A percentile compares a stretch with the other conserved stretches of the same genome.
Conservation (phyloP, 202 grass and related monocot genomes). For the Schoenoplectus tabernaemontani region DNA sequence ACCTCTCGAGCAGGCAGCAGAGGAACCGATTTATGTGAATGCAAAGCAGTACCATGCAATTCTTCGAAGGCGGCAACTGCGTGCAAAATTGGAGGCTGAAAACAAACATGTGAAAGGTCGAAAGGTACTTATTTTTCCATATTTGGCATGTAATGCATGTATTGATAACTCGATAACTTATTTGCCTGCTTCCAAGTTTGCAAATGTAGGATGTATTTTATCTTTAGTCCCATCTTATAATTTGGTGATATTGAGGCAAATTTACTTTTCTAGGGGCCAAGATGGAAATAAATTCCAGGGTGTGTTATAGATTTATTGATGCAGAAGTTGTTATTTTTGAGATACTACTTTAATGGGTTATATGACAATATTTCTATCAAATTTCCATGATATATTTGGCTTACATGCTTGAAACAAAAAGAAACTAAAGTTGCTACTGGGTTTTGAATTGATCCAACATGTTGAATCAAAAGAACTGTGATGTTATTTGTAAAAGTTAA, state of each 20-base stretch:
- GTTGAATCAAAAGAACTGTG: not conserved
- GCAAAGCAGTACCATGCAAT: slow-evolving; percentile 84
- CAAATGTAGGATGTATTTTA: not conserved
- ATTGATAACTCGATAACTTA: not conserved
- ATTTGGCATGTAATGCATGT: not conserved
- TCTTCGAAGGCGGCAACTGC: slow-evolving; percentile 72
- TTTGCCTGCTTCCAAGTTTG: not conserved
- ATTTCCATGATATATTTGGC: slow-evolving; percentile 4
- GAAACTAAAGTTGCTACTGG: not conserved
- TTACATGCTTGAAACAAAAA: not conserved
- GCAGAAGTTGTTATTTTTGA: not conserved
- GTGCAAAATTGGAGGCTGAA: slow-evolving; percentile 79
- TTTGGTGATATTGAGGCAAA: not conserved
- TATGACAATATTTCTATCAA: not conserved
- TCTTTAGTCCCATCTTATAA: not conserved
- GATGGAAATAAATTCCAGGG: not conserved
- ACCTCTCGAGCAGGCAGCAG: slow-evolving; percentile 55
- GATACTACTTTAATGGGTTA: not conserved
- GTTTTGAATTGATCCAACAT: not conserved
- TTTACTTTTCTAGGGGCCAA: not conserved
- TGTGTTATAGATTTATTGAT: not conserved
- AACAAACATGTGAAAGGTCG: slow-evolving; percentile 69
- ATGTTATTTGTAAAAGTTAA: not conserved
- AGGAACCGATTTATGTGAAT: slow-evolving; percentile 89
- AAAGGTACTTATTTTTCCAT: slow-evolving; percentile 51